Base-by-base conservation (phyloP, 192 early-diverging fungal species). In the Spizellomyces punctatus region DNA sequence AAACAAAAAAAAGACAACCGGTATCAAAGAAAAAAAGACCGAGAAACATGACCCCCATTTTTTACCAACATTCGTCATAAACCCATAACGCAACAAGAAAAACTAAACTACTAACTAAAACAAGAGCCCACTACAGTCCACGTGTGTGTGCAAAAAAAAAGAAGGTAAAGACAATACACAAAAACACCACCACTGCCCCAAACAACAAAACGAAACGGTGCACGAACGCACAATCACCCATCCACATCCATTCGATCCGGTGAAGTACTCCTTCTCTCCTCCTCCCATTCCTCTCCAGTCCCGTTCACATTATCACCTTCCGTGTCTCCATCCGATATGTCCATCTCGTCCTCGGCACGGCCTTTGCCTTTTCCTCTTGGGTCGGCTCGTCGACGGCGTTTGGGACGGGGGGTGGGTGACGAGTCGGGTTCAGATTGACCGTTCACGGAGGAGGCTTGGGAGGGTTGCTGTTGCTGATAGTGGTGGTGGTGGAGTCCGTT, bases 1-100 rank as follows among this genome's bases (percentile, higher is more conserved):
- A 62, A 62, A 62, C 0, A 62, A 0, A 14, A 0, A 14, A 0
- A 62, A 62, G n/a, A 2, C 16, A 62, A 16, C 17, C 14, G 17
- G 36, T 22, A 17, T 19, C 14, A 62, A 62, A 62, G 27, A 62
- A 62, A 62, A 62, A 62, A 41, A 62, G 4, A 62, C 60, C 60
- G 14, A 16, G 60, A 17, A 62, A 62, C 19, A 62, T 27, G 22
- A 14, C 36, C 14, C 60, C 14, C 22, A 17, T 19, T 27, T 2
- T 62, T 14, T 14, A 16, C 14, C 60, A 22, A 14, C 60, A 62
- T 41, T 17, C 16, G 16, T 17, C 64, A 65, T 46, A 65, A 47
- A 65, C 17, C 44, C 14, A 10, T 16, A 65, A 16, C 27, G 64
- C 10, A 36, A 36, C 10, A 36, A 36, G 54, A 16, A 65, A 10